Base-by-base conservation (phyloP, 139 green algal genomes). In the Pycnococcus provasolii region DNA sequence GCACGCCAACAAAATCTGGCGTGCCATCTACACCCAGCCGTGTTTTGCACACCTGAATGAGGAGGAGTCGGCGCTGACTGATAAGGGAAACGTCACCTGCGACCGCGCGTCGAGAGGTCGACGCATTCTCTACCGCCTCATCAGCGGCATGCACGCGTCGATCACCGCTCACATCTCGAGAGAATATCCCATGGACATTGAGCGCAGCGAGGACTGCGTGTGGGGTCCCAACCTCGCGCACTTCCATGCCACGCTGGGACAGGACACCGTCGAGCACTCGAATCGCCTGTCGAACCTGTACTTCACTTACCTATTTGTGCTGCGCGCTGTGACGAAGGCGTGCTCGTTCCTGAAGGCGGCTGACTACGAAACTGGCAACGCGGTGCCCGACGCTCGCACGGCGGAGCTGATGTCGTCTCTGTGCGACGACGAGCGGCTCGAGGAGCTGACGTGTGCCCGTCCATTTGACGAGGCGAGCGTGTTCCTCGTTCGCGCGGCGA, bases 271-370 rank as follows among this genome's bases (percentile, higher is more conserved):
- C 4, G 11, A 70, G 5, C 61, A 60, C 64, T 44, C 54, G 15
- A 39, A 70, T 8, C 60, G 67, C 2, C 69, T 95, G 41, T 72
- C 90, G 64, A 97, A 97, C 81, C 78, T 97, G 47, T 94, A 96
- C 81, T 97, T 97, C 73, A 76, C 89, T 0, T 96, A 93, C 76
- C 77, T 96, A 40, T 95, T 96, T 62, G 79, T 94, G 51, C 73
- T 95, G 67, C 81, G 87, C 0, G 90, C 91, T 1, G 85, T 89
- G 13, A 78, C 83, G 55, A 95, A 95, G 78, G 69, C 74, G 11
- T 60, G 54, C 42, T 54, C 61, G 3, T 52, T 55, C 2, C 69
- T 79, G 1, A 7, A 41, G 13, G 43, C 59, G 2, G 74, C 73
- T 2, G 65, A 86, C 3, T 91, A 87, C 70, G 53, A 73, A 58